A percentile compares a stretch with the other conserved stretches of the same genome.
These are phyloP conservation scores for Schizothecium vesticola DNA, from an alignment of 495 filamentous ascomycete species.

Conservation along the genomic window DNA sequence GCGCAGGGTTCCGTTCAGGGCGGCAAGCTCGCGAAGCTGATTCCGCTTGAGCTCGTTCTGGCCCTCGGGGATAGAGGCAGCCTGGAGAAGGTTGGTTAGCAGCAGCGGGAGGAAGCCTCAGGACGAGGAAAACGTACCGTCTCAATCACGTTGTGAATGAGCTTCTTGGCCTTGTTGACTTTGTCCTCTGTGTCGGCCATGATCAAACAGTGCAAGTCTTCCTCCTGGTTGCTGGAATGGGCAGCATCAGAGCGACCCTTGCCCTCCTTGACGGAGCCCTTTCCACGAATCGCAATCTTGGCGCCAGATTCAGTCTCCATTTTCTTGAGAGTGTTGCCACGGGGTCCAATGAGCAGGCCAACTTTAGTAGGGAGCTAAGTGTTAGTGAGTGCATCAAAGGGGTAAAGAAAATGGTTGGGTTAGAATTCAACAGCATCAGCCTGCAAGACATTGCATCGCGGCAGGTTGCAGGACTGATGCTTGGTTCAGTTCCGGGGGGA, in stretches of 20 bases:
- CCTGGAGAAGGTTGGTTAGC: slow-evolving; percentile 49
- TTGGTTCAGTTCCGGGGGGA: slow-evolving; percentile 30
- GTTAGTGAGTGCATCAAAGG: slow-evolving; percentile 67
- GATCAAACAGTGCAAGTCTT: slow-evolving; percentile 97
- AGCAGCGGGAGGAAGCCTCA: background rate
- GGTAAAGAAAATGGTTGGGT: slow-evolving; percentile 35
- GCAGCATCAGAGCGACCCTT: slow-evolving; percentile 98
- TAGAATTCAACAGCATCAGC: slow-evolving; percentile 32
- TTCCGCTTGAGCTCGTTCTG: slow-evolving; percentile 98
- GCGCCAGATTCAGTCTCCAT: slow-evolving; percentile 96
- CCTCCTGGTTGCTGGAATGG: slow-evolving; percentile 98
- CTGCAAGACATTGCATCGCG: slow-evolving; percentile 28
- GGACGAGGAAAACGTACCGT: slow-evolving; percentile 61
- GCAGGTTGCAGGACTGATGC: slow-evolving; percentile 23
- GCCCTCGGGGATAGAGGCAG: slow-evolving; percentile 95
- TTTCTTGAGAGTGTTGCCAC: slow-evolving; percentile 98
- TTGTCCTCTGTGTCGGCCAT: slow-evolving; percentile 99
- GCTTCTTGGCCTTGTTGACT: slow-evolving; percentile 94
- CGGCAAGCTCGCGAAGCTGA: slow-evolving; percentile 93
- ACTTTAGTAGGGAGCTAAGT: slow-evolving; percentile 90
- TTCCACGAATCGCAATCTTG: slow-evolving; percentile 98
- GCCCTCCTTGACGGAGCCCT: slow-evolving; percentile 99
- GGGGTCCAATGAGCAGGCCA: slow-evolving; percentile 98
- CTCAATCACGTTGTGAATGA: slow-evolving; percentile 96
- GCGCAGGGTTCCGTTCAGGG: slow-evolving; percentile 94